A percentile compares a stretch with the other conserved stretches of the same genome.
These are phyloP conservation scores for Suhomyces vadensis DNA, from an alignment of 805 yeast species.

Conservation along the genomic window DNA sequence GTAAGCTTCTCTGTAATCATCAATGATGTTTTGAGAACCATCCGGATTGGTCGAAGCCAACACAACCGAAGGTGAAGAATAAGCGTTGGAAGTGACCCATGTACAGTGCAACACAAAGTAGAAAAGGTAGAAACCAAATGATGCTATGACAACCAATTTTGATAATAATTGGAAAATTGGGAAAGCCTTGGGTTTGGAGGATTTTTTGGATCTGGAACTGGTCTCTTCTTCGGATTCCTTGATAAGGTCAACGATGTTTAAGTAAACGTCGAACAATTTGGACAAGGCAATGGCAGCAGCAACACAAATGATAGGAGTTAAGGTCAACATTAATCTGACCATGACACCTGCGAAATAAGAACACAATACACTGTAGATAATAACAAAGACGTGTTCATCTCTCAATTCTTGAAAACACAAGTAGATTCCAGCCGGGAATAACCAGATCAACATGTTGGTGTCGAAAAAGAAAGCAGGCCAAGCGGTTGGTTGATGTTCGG, in stretches of 20 bases:
- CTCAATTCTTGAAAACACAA: conserved; percentile 84
- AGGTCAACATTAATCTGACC: conserved; percentile 95
- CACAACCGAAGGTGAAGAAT: conserved; percentile 97
- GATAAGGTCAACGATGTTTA: conserved; percentile 56
- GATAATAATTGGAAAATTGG: conserved; percentile 47
- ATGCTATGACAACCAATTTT: conserved; percentile 58
- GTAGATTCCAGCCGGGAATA: conserved; percentile 97
- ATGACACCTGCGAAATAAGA: conserved; percentile 98
- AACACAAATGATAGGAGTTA: conserved; percentile 95
- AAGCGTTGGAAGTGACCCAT: conserved; percentile 94
- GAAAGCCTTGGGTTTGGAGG: conserved; percentile 14
- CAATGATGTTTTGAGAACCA: conserved; percentile 82
- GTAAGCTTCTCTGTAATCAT: conserved; percentile 98
- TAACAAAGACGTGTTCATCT: conserved; percentile 90
- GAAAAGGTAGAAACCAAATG: conserved; percentile 73
- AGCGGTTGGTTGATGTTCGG: conserved; percentile 99
- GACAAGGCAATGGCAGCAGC: conserved; percentile 88
- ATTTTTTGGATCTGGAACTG: conserved; percentile 11
- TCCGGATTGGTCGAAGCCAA: conserved; percentile 81
- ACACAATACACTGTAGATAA: conserved; percentile 89
- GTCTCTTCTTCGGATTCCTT: conserved; percentile 13
- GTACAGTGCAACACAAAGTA: conserved; percentile 93
- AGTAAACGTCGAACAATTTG: conserved; percentile 77
- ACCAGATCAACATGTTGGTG: conserved; percentile 89
- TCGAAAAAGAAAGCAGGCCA: conserved; percentile 99